These are phyloP conservation scores for Recurvomyces mirabilis DNA, from an alignment of 495 filamentous ascomycete species.

Conservation along the genomic window DNA sequence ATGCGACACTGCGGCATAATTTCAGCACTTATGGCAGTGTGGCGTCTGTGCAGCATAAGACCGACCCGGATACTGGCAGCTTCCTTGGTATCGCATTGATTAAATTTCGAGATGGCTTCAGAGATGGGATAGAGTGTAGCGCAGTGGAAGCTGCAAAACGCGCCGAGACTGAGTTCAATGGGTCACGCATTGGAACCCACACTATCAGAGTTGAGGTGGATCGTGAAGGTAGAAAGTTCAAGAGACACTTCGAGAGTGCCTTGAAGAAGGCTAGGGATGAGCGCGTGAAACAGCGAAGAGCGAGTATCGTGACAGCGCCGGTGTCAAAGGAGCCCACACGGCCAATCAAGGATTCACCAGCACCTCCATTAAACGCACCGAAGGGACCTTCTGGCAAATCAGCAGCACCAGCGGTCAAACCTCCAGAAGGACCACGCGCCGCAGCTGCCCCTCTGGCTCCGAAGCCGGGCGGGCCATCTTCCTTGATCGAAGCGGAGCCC, in stretches of 20 bases:
- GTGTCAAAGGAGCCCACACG: slow-evolving; percentile 2
- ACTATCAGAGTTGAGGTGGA: slow-evolving; percentile 74
- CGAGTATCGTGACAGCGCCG: slow-evolving; percentile 7
- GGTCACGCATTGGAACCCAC: slow-evolving; percentile 57
- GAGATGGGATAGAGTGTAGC: slow-evolving; percentile 18
- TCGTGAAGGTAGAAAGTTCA: slow-evolving; percentile 70
- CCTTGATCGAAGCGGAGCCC: slow-evolving; percentile 47
- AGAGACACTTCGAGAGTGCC: slow-evolving; percentile 56
- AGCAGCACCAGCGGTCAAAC: slow-evolving; percentile 29
- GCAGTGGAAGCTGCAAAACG: slow-evolving; percentile 67
- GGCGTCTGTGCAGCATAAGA: slow-evolving; percentile 75
- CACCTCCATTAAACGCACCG: slow-evolving; percentile 25
- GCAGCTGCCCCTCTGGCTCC: slow-evolving; percentile 28
- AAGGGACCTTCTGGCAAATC: slow-evolving; percentile 72
- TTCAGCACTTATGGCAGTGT: slow-evolving; percentile 86
- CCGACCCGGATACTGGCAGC: slow-evolving; percentile 83
- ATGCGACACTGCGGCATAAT: slow-evolving; percentile 64
- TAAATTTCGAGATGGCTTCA: slow-evolving; percentile 61
- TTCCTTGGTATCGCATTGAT: slow-evolving; percentile 87
- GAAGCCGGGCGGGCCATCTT: slow-evolving; percentile 38
- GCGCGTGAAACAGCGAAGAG: slow-evolving; percentile 28
- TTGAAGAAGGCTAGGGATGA: slow-evolving; percentile 52
- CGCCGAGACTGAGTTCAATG: slow-evolving; percentile 60
- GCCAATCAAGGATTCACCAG: slow-evolving; percentile 13
- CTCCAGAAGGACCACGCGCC: slow-evolving; percentile 41